phyloP scores from a whole-genome alignment of 1,139 yeast genomes.

The Scheffersomyces quercinus region DNA sequence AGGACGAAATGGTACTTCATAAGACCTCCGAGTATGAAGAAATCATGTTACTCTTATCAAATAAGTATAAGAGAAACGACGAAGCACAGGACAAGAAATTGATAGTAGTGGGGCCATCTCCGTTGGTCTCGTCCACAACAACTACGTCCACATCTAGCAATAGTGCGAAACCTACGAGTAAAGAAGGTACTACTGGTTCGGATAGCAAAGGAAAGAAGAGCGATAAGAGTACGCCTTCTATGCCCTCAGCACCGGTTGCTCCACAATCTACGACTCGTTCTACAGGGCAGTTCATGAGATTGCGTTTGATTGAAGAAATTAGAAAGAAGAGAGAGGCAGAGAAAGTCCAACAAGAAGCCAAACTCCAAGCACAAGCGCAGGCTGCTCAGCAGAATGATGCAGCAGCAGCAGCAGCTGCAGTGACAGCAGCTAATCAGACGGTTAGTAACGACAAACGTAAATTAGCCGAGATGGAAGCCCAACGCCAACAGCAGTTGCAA shows the following conservation, averaged over 20 bases:
- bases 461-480: conserved; percentile 1
- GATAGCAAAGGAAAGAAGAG: conserved; percentile 26
- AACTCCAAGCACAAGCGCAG: conserved; percentile 31
- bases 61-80: conserved; percentile 40
- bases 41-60: conserved; percentile 62
- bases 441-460: conserved; percentile 40
- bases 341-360: conserved; percentile 44
- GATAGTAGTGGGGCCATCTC: conserved; percentile 41
- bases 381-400: conserved; percentile 18
- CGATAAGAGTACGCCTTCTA: conserved; percentile 17
- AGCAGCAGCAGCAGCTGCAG: conserved; percentile 32
- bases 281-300: conserved; percentile 49
- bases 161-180: conserved; percentile 13
- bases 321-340: conserved; percentile 47
- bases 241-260: conserved; percentile 16
- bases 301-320: conserved; percentile 49
- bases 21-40: conserved; percentile 89
- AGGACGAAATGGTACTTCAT: conserved; percentile 53
- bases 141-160: conserved; percentile 20
- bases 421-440: conserved; percentile 44
- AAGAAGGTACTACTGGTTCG: conserved; percentile 16
- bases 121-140: conserved; percentile 15
- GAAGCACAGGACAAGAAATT: conserved; percentile 41
- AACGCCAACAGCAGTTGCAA: conserved; percentile 1
- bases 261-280: conserved; percentile 22